These are phyloP conservation scores for Endoconidiophora laricicola DNA, from an alignment of 2,329 filamentous ascomycete genomes.

Conservation along the genomic window DNA sequence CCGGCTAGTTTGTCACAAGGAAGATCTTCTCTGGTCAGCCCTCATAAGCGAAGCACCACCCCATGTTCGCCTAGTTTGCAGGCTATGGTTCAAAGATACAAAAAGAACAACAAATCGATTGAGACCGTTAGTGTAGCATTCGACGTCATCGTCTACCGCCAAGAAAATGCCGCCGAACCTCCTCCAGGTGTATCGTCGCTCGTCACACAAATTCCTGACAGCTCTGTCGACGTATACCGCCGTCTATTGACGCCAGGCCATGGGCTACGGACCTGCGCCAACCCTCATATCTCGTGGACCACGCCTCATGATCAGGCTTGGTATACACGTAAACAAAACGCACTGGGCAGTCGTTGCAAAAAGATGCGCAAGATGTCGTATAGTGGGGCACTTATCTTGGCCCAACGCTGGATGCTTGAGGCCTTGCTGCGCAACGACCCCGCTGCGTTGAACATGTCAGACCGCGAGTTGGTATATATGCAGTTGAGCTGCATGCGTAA, in stretches of 20 bases:
- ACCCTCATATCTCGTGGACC: slow-evolving; percentile 1
- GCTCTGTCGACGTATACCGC: slow-evolving; percentile 2
- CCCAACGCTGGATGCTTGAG: slow-evolving; percentile 1
- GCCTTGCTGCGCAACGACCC: neutral
- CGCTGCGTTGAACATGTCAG: neutral
- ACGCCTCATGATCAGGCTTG: neutral
- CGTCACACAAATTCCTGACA: slow-evolving; percentile 1
- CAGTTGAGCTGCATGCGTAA: neutral
- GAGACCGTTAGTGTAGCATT: neutral
- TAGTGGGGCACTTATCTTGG: slow-evolving; percentile 1
- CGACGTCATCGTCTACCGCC: slow-evolving; percentile 5
- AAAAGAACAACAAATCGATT: neutral
- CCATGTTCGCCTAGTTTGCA: slow-evolving; percentile 1
- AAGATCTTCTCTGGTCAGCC: neutral
- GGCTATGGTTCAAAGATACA: neutral
- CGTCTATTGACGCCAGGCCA: slow-evolving; percentile 4
- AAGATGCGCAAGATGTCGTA: slow-evolving; percentile 1
- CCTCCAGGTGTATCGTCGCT: slow-evolving; percentile 2
- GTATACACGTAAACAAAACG: slow-evolving; percentile 1
- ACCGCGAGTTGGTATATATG: slow-evolving; percentile 1
- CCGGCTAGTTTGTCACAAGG: too few relatives aligned
- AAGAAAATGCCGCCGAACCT: neutral
- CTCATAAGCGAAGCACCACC: neutral
- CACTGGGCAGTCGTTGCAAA: neutral
- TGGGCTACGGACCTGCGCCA: neutral